Base-by-base conservation (phyloP, 78 protist species). In the Pelomyxa schiedti region DNA sequence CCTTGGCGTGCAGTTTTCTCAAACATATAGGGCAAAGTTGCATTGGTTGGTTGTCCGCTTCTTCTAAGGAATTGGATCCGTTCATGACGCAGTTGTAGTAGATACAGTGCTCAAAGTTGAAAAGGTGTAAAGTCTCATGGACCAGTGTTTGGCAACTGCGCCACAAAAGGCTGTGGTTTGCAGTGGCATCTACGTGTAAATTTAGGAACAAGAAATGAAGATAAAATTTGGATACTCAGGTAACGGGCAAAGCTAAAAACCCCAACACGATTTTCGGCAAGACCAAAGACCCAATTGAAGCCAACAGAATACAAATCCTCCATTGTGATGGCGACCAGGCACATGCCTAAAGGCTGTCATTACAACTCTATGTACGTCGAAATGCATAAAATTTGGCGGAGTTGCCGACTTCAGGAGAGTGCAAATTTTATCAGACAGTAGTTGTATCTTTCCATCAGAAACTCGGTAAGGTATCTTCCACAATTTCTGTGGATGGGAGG, bases 41-140 rank as follows among this genome's bases (percentile, higher is more conserved):
- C 39, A 42, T 22, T 16, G 41, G 38, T 5, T 32, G 66, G 24
- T 22, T 5, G 24, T 72, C 76, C 5, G n/a, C 1, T 41, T 72
- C 76, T 16, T 42, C 76, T 22, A 72, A 30, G 36, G 40, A 64
- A 28, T 72, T 72, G 35, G 68, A 53, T n/a, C 76, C 76, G 66
- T 72, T 47, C 76, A 72, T 72, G n/a, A 52, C 3, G 67, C 76
- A 72, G 36, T 5, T 1, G 71, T 7, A 3, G 71, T 28, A 72
- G 66, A 47, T 3, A 32, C 76, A 72, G 66, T 72, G 76, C 7
- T 42, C 3, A 41, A 72, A 43, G 66, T 64, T 64, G 66, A 53
- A 72, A n/a, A 72, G 28, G 36, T 72, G 76, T 52, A 26, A 7
- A 29, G 24, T 6, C 36, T 72, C 76, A 64, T 72, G 76, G 32